Evolutionary conservation across 441 rosid genomes (phyloP), one percentile per base, ranked within the genome.

Genomic region (Adansonia rubrostipa): DNA sequence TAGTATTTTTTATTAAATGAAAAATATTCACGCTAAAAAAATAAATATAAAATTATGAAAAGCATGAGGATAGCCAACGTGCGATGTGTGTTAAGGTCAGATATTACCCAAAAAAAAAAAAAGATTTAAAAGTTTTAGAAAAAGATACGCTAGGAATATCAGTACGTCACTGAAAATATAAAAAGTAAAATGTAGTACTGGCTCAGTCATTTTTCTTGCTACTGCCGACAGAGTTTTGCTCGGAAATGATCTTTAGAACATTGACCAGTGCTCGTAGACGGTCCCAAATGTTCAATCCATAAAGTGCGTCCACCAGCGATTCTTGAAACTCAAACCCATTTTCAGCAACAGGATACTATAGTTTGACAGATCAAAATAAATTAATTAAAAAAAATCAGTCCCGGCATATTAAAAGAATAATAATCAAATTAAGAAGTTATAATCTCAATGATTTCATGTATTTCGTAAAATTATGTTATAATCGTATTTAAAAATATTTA

Each of bases 261-360:
- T 88, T 91, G 75, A 91, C 90, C 77, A 92, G 67, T n/a, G 99
- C 93, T 82, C 92, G 87, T 70, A 93, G 79, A 14, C 96, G 90
- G 76, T 93, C 96, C 96, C 96, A 88, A 77, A 96, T 88, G 90
- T 85, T 94, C 89, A 92, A 82, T 40, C 98, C 95, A 64, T 93
- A 96, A 60, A 93, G 95, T 15, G 89, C 82, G 84, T 93, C 95
- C 56, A 94, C 97, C 24, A 94, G 91, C 1, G 94, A 93, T 82
- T 88, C 88, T 82, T 96, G 98, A 78, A 96, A 93, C 84, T 92
- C 91, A 9, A 96, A 93, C 65, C 90, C 96, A 14, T 90, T 89
- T 86, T 89, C 98, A 9, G 93, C 92, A 50, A 93, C 82, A 9
- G 99, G 99, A 79, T 94, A 96, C 98, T 96, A 82, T 19, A 47